These are phyloP conservation scores for Erucastrum elatum DNA, from an alignment of 345 rosid species.

Conservation along the genomic window DNA sequence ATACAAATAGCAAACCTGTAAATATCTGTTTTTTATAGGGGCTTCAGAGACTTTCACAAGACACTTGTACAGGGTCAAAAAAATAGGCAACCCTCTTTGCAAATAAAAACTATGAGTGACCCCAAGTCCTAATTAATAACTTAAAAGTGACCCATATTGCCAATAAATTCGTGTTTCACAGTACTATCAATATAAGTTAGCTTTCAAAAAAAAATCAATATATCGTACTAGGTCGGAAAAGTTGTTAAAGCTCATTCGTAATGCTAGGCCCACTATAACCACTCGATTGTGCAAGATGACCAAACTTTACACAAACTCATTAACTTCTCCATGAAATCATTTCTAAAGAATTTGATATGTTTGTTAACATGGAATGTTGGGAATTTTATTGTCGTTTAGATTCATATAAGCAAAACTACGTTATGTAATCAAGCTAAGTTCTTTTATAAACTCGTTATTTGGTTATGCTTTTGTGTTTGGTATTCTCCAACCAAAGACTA, in stretches of 20 bases:
- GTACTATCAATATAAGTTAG: too few species aligned
- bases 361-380: background rate
- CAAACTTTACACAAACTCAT: slow-evolving; percentile 1
- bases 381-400: background rate
- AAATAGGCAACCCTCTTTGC: too few species aligned
- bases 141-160: too few species aligned
- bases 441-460: background rate
- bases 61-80: too few species aligned
- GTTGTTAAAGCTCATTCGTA: background rate
- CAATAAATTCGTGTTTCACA: too few species aligned
- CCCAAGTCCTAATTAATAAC: too few species aligned
- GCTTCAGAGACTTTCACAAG: too few species aligned
- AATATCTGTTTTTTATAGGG: too few species aligned
- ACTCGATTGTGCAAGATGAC: slow-evolving; percentile 12
- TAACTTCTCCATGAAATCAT: slow-evolving; percentile 25
- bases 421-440: background rate
- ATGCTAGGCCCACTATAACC: slow-evolving; percentile 20
- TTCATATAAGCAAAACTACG: background rate
- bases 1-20: too few species aligned
- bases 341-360: background rate
- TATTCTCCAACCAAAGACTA: background rate
- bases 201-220: background rate
- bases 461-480: background rate
- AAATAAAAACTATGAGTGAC: too few species aligned
- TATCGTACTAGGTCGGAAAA: background rate